These are phyloP conservation scores for Zizania palustris DNA, from an alignment of 202 grass and related monocot species.

Conservation along the genomic window DNA sequence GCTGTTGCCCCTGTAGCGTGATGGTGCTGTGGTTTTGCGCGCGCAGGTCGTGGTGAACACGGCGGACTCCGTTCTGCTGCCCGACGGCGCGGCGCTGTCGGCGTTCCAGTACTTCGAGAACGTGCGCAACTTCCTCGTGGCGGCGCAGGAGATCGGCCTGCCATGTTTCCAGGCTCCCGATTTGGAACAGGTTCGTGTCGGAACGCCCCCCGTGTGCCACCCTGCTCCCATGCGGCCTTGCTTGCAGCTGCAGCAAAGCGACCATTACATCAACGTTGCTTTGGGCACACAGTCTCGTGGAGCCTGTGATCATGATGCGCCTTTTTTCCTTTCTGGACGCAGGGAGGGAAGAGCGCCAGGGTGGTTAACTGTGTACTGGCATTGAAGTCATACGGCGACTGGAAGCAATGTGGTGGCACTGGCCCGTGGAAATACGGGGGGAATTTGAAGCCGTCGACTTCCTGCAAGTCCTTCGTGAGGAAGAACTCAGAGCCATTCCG, in stretches of 20 bases:
- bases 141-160: constrained; percentile 80
- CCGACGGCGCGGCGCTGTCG: constrained; percentile 88
- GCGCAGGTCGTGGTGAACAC: constrained; percentile 90
- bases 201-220: neutral
- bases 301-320: constrained; percentile 43
- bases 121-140: constrained; percentile 95
- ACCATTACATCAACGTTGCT: constrained; percentile 45
- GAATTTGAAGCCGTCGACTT: constrained; percentile 58
- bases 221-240: constrained; percentile 39
- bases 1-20: constrained; percentile 13
- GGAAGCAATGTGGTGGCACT: constrained; percentile 89
- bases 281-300: constrained; percentile 38
- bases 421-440: constrained; percentile 92
- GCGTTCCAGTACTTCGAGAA: constrained; percentile 99
- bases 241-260: constrained; percentile 56
- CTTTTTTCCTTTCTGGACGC: constrained; percentile 56
- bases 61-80: constrained; percentile 78
- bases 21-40: constrained; percentile 1
- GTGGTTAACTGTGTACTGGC: constrained; percentile 93
- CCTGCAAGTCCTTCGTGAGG: constrained; percentile 72
- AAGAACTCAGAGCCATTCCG: constrained; percentile 82
- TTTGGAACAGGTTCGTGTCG: constrained; percentile 83
- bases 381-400: constrained; percentile 86
- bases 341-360: constrained; percentile 98
- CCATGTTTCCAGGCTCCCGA: constrained; percentile 95